Evolutionary conservation across 495 filamentous ascomycete genomes (phyloP), one percentile per base, ranked within the genome.

Genomic region (Trichoderma virens): DNA sequence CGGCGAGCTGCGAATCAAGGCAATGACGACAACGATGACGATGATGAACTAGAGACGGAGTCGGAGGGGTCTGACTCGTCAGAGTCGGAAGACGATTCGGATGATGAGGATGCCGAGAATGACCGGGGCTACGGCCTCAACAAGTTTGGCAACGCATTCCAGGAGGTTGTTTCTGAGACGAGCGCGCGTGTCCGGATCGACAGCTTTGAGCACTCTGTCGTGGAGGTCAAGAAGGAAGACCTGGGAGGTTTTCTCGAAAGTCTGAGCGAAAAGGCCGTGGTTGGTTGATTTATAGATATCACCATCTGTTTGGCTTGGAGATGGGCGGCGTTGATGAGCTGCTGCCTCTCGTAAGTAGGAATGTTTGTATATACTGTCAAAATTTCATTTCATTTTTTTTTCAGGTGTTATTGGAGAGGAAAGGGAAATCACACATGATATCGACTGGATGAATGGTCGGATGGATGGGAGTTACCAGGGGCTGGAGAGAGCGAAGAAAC

Each of bases 141-240:
- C 74, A 85, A 86, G 59, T 98, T 98, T 68, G 95, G 93, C 14
- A 90, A 88, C 71, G 94, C 95, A 11, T 98, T 98, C 76, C 92
- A 97, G 71, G 93, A 96, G 70, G 95, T 98, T 8, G 90, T 96
- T 25, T 85, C 86, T 62, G 92, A 96, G 78, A 98, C 93, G 43
- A 92, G 87, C 66, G 90, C 93, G 4, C 80, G 92, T 18, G 91
- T 98, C 23, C 80, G 92, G 64, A 96, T 97, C 67, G 94, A 98
- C 73, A 93, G 89, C 75, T 98, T 98, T 74, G 95, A 98, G 76
- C 89, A 96, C 73, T 96, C 91, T 67, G 95, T 98, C 11, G 92
- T 97, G 59, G 94, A 98, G 77, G 94, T 98, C 34, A 85, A 88
- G 78, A 96, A 96, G 77, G 94, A 98, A 72, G 93, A 98, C 76